Evolutionary conservation across 1,139 yeast genomes (phyloP).

Genomic region (Casaregolazyma suthepensis): DNA sequence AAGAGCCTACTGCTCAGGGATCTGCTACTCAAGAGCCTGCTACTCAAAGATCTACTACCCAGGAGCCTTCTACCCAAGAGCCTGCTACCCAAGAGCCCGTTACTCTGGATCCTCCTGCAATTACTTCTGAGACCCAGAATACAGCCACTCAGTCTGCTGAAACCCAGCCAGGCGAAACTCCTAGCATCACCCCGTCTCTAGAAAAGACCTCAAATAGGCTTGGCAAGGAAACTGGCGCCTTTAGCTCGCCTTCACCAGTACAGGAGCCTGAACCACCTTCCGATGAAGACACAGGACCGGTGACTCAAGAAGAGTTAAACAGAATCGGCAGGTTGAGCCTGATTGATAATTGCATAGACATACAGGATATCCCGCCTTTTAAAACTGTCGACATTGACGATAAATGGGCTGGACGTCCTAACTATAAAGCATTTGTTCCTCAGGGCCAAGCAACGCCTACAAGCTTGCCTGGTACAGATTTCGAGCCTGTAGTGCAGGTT

Average conservation of each 20-base stretch:
- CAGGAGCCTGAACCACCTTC: background rate
- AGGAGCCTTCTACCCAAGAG: constrained; percentile 8
- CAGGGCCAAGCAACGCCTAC: background rate
- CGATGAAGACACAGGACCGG: background rate
- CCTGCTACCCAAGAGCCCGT: background rate
- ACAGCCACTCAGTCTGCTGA: background rate
- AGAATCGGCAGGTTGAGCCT: constrained; percentile 4
- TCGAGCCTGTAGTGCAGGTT: background rate
- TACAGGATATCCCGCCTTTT: background rate
- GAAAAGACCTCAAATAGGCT: background rate
- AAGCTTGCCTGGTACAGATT: background rate
- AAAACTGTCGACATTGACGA: background rate
- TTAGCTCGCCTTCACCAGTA: background rate
- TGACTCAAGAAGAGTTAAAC: background rate
- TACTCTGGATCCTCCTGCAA: background rate
- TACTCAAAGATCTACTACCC: constrained; percentile 8
- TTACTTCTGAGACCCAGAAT: background rate
- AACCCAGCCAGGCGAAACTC: background rate
- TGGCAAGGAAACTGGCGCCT: background rate
- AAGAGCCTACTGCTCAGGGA: constrained; percentile 7
- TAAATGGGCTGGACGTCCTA: constrained; percentile 10
- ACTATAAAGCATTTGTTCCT: constrained; percentile 10
- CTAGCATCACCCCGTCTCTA: background rate
- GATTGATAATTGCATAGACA: background rate
- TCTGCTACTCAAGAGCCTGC: constrained; percentile 7